Conservation (phyloP, 2,329 filamentous ascomycete species). For the Fusarium burgessii region DNA sequence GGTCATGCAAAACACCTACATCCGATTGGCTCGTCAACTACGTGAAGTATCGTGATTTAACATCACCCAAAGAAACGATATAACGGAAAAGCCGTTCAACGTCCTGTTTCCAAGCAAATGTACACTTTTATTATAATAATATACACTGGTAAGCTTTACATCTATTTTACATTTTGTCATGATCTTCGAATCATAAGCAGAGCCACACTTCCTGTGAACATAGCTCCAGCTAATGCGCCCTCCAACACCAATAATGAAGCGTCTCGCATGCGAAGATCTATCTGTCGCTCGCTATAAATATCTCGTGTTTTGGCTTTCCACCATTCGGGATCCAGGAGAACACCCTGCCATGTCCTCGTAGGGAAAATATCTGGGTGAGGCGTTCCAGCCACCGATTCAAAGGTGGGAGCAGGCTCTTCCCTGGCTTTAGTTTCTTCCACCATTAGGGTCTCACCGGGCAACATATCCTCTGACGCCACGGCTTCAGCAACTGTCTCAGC, state of each 20-base stretch:
- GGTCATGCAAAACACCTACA: constrained; percentile 18
- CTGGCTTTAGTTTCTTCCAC: constrained; percentile 6
- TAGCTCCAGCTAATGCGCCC: constrained; percentile 74
- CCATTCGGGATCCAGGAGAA: constrained; percentile 55
- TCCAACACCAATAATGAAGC: constrained; percentile 77
- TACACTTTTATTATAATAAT: constrained; percentile 30
- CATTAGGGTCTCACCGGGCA: constrained; percentile 2
- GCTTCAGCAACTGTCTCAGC: constrained; percentile 7
- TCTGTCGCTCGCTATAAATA: constrained; percentile 72
- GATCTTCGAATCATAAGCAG: constrained; percentile 58
- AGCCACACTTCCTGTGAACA: constrained; percentile 66
- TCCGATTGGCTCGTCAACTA: constrained; percentile 28
- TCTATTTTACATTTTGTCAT: constrained; percentile 40
- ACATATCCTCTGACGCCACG: constrained; percentile 16
- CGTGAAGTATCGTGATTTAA: constrained; percentile 11
- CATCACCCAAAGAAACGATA: background rate
- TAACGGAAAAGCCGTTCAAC: background rate
- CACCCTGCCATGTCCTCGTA: constrained; percentile 56
- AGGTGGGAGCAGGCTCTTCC: background rate
- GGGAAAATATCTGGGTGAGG: background rate
- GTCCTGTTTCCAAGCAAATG: background rate
- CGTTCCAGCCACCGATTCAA: constrained; percentile 18
- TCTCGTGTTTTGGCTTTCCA: constrained; percentile 67
- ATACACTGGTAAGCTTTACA: constrained; percentile 35
- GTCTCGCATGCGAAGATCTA: constrained; percentile 76